phyloP scores from a whole-genome alignment of 2,329 filamentous ascomycete species.

The Apiospora sp. region DNA sequence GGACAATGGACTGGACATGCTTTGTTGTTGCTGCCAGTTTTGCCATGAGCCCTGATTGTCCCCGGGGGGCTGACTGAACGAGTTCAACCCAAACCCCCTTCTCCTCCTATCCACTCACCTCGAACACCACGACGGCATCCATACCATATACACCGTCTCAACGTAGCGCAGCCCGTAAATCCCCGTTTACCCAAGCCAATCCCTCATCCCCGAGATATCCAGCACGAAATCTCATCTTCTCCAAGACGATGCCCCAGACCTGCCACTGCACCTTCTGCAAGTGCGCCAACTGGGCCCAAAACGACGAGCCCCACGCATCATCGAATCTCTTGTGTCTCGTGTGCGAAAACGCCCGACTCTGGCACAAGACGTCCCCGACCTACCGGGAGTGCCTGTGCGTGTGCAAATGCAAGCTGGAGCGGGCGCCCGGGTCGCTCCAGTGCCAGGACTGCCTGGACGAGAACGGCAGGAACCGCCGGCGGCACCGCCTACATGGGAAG shows the following conservation, averaged over 20 bases:
- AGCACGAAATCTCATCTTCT: no score
- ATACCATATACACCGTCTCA: neutral
- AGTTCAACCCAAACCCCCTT: neutral
- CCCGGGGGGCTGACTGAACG: neutral
- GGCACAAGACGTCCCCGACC: constrained; percentile 29
- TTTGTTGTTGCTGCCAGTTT: neutral
- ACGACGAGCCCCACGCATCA: neutral
- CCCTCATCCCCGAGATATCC: neutral
- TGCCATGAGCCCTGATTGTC: neutral
- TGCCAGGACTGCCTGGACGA: constrained; percentile 18
- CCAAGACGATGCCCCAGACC: neutral
- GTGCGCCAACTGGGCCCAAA: neutral
- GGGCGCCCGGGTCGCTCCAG: constrained; percentile 21
- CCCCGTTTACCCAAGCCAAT: neutral
- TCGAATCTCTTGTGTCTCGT: constrained; percentile 22
- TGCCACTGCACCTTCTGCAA: neutral
- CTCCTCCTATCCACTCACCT: neutral
- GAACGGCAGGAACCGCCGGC: constrained; percentile 8
- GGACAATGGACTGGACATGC: neutral
- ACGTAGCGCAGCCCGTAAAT: neutral
- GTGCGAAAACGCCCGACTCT: constrained; percentile 29
- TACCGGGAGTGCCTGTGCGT: constrained; percentile 31
- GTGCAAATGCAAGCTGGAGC: constrained; percentile 31
- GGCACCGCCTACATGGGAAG: constrained; percentile 14
- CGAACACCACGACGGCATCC: neutral